These are phyloP conservation scores for Podospora didyma DNA, from an alignment of 495 filamentous ascomycete species.

Conservation along the genomic window DNA sequence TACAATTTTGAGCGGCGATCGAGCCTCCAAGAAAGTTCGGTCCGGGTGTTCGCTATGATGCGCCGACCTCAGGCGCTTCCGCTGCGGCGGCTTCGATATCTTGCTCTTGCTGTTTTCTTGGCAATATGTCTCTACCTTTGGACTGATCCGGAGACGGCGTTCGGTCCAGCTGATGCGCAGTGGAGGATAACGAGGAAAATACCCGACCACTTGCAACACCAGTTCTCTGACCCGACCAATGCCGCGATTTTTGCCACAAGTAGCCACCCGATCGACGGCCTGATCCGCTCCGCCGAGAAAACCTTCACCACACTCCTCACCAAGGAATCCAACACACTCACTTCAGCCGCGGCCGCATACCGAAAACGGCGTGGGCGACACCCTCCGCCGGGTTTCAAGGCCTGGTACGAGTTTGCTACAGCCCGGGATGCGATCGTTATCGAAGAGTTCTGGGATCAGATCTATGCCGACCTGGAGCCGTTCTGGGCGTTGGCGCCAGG, in stretches of 20 bases:
- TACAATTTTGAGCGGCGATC: too few species aligned
- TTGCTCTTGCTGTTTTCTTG: background rate
- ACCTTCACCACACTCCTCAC: constrained; percentile 31
- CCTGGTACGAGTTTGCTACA: constrained; percentile 62
- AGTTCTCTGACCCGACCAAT: background rate
- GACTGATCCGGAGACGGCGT: background rate
- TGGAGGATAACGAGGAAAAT: background rate
- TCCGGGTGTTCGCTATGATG: background rate
- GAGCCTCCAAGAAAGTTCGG: background rate
- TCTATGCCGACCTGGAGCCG: constrained; percentile 60
- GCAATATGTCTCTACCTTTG: background rate
- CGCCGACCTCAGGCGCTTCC: background rate
- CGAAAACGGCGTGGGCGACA: constrained; percentile 57
- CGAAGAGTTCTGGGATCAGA: constrained; percentile 66
- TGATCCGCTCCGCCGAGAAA: constrained; percentile 35
- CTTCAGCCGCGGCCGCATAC: constrained; percentile 55
- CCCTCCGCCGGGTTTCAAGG: constrained; percentile 66
- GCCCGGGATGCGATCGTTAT: constrained; percentile 54
- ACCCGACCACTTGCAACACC: background rate
- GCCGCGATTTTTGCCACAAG: constrained; percentile 12
- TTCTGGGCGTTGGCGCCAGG: constrained; percentile 59
- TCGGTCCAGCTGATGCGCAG: background rate
- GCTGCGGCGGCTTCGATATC: background rate
- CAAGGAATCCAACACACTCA: constrained; percentile 46
- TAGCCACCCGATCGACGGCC: constrained; percentile 41